Base-by-base conservation (phyloP, 257 asterid genomes). In the Salvia hispanica region DNA sequence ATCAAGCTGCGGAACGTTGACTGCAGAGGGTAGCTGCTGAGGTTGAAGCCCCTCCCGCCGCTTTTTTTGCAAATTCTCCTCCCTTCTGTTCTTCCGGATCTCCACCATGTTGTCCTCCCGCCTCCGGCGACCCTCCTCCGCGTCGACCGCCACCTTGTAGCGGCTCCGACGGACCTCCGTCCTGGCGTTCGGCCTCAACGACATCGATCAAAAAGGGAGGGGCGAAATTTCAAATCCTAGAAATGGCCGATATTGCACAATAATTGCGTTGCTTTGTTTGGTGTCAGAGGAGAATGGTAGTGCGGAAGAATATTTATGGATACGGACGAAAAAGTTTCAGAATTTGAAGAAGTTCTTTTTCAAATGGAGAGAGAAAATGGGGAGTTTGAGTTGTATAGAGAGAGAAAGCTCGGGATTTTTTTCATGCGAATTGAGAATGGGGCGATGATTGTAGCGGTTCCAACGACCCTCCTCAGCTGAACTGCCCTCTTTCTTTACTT, bases 71-170 rank as follows among this genome's bases (percentile, higher is more conserved):
- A 92, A 78, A 62, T 76, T 90, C 82, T 93, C 98, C 82, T 93
- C 98, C 33, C 97, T 81, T 67, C 53, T 84, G 59, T 16, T 93
- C 88, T 93, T 93, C 80, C 97, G 89, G 91, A 93, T 93, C 98
- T 90, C 98, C 54, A 90, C 85, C 97, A 90, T 82, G 60, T 88
- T 86, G 74, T 93, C 97, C 76, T 93, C 98, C 58, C 98, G 81
- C 56, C 98, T 80, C 51, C 98, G 80, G 18, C 98, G 81, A 6
- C 98, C 96, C 74, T 92, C 98, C 10, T 93, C 97, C 31, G 95
- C 94, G 72, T 93, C 99, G 14, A 93, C 97, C 69, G 97, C 97
- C 61, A 93, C 99, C 86, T 90, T 93, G 75, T 93, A 93, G 72
- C 95, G 83, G 81, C 89, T 93, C 79, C 99, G 91, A 67, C 99